Conservation (phyloP, 1,284 basidiomycete genomes). For the Microbotryum silenes-acaulis region DNA sequence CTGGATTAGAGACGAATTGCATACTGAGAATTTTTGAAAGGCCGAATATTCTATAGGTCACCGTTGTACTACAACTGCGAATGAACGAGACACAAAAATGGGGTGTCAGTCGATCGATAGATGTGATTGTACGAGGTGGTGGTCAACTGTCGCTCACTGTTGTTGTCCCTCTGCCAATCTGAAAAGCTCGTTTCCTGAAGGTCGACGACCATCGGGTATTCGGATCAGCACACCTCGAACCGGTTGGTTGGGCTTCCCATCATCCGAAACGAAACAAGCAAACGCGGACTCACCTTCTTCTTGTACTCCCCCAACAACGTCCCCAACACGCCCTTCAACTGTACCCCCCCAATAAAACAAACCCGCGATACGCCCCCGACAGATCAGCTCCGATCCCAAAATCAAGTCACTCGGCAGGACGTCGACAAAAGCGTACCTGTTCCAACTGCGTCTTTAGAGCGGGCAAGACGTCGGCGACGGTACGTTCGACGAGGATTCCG, state of each 20-base stretch:
- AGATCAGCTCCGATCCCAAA: neutral
- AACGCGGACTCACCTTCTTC: conserved; percentile 49
- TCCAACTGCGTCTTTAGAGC: conserved; percentile 74
- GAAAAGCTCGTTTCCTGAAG: conserved; percentile 19
- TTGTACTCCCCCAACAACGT: conserved; percentile 77
- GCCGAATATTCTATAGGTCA: no score
- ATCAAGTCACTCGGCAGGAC: no score
- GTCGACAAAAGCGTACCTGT: conserved; percentile 52
- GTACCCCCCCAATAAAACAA: neutral
- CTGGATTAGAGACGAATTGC: no score
- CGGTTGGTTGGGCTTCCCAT: neutral
- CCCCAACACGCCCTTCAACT: conserved; percentile 73
- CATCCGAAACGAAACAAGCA: neutral
- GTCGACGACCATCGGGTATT: neutral
- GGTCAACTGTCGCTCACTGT: conserved; percentile 4
- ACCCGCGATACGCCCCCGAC: neutral
- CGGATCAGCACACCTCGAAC: neutral
- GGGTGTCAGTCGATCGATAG: no score
- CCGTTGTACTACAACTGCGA: no score
- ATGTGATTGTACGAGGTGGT: no score
- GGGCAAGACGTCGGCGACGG: conserved; percentile 90
- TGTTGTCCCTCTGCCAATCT: conserved; percentile 30
- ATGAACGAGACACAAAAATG: no score
- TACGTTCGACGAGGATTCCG: conserved; percentile 89
- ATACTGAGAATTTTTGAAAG: no score